Conservation (phyloP, 345 rosid genomes). For the Hevea brasiliensis region DNA sequence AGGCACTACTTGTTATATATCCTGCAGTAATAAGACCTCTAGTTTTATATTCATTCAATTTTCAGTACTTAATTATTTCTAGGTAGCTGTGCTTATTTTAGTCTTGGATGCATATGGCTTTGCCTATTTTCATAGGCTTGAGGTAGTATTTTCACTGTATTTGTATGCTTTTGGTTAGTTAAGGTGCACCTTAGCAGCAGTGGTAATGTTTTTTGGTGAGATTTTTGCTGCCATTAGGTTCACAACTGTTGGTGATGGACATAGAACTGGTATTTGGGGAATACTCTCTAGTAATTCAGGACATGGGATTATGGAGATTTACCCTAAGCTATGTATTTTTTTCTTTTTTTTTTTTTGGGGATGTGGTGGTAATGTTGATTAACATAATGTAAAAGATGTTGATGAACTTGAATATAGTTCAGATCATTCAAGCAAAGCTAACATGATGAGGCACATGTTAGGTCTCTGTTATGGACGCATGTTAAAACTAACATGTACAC, state of each 20-base stretch:
- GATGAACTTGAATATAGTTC: neutral
- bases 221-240: neutral
- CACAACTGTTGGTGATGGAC: neutral
- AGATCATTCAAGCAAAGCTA: neutral
- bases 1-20: neutral
- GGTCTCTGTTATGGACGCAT: neutral
- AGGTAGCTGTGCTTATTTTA: neutral
- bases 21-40: too few species aligned
- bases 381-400: neutral
- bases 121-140: neutral
- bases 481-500: neutral
- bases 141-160: neutral
- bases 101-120: neutral
- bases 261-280: neutral
- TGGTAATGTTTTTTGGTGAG: too few species aligned
- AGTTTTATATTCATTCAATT: neutral
- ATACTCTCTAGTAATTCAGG: neutral
- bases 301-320: neutral
- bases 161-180: neutral
- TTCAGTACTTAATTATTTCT: neutral
- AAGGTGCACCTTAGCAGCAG: too few species aligned
- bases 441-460: neutral
- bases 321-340: too few species aligned
- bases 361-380: neutral
- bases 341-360: too few species aligned